Conservation (phyloP, 1,284 basidiomycete genomes). For the Malassezia yamatoensis region DNA sequence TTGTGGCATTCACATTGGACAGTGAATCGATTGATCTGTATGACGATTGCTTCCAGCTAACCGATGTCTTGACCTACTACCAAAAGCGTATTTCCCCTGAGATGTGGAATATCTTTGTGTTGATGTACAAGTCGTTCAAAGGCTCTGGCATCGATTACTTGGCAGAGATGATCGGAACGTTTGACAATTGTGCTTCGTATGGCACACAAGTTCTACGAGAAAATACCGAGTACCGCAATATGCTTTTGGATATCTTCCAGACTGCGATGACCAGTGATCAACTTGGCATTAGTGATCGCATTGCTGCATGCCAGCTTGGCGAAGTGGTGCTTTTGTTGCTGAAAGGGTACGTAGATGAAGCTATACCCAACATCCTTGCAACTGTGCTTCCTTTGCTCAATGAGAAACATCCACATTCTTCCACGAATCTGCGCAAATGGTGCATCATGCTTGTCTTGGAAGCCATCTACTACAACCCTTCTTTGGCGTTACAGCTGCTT, state of each 20-base stretch:
- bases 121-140: constrained; percentile 76
- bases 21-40: constrained; percentile 56
- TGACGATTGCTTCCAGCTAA: constrained; percentile 76
- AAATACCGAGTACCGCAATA: constrained; percentile 65
- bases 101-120: constrained; percentile 78
- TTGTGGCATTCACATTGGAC: constrained; percentile 62
- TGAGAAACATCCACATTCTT: constrained; percentile 51
- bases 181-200: constrained; percentile 82
- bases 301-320: constrained; percentile 74
- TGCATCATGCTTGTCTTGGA: constrained; percentile 75
- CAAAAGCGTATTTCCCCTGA: constrained; percentile 63
- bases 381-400: constrained; percentile 26
- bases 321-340: constrained; percentile 73
- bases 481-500: constrained; percentile 64
- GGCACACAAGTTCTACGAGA: constrained; percentile 66
- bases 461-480: constrained; percentile 71
- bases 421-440: constrained; percentile 61
- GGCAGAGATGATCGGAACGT: constrained; percentile 71
- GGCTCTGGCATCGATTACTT: constrained; percentile 68
- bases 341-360: constrained; percentile 57
- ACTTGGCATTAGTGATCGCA: constrained; percentile 59
- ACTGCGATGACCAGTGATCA: constrained; percentile 63
- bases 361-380: constrained; percentile 28
- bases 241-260: constrained; percentile 73
- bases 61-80: constrained; percentile 76